Base-by-base conservation (phyloP, 208 protist species). In the Chromosphaera perkinsii region DNA sequence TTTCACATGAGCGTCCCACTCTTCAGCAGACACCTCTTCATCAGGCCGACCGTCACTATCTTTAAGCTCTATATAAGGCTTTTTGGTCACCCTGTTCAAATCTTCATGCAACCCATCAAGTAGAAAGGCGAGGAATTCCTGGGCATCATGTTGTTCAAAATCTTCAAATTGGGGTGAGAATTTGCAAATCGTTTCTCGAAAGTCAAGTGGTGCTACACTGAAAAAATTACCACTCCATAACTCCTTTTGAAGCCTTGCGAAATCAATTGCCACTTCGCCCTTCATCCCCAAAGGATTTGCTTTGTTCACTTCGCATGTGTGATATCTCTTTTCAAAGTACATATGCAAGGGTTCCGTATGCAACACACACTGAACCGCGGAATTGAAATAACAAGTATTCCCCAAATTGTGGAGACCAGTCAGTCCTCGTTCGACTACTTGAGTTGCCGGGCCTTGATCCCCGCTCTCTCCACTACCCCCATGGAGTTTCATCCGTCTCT, bases 381-480 rank as follows among this genome's bases (percentile, higher is more conserved):
- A 72, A 81, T 97, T 97, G 73, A 97, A 93, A 83, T 95, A 98
- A 74, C 94, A 98, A 10, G 93, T 97, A 74, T 98, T 98, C 51
- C 94, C 91, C 1, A 97, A 72, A 72, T 97, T 97, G 45, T 75
- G 14, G 12, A 97, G 73, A 0, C 90, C 89, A n/a, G n/a, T n/a
- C n/a, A n/a, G n/a, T n/a, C n/a, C n/a, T n/a, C n/a, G n/a, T n/a
- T n/a, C n/a, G n/a, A n/a, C n/a, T n/a, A n/a, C n/a, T n/a, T n/a
- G n/a, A n/a, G n/a, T n/a, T n/a, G n/a, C n/a, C n/a, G n/a, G n/a
- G n/a, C n/a, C n/a, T n/a, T n/a, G n/a, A n/a, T n/a, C n/a, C n/a
- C n/a, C n/a, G n/a, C n/a, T n/a, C n/a, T n/a, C n/a, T n/a, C n/a
- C n/a, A n/a, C n/a, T n/a, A n/a, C n/a, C n/a, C n/a, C n/a, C n/a